Base-by-base conservation (phyloP, 2,329 filamentous ascomycete species). In the Exophiala xenobiotica region DNA sequence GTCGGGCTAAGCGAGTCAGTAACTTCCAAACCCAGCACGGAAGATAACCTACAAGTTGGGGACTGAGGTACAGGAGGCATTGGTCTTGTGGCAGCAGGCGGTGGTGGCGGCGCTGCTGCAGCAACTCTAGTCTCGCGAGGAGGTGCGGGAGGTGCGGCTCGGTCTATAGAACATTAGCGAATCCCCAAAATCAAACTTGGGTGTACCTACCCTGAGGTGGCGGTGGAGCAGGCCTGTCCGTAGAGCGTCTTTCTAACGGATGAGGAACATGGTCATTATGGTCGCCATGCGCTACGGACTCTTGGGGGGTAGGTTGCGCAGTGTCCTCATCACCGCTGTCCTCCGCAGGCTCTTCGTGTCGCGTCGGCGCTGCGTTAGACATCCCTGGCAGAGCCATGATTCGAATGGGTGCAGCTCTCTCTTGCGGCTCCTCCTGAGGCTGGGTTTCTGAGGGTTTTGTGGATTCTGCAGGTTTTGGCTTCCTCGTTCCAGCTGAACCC, bases 301-400 rank as follows among this genome's bases (percentile, higher is more conserved):
- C 54, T 43, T 53, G 58, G 37, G 57, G 58, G 3, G 60, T 61
- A 9, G 59, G 54, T 24, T 35, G 48, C 29, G 48, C 58, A 23
- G 56, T 56, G 9, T 55, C 51, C 18, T 63, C 56, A 23, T 67
- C 65, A 43, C 70, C 66, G 35, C 64, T 63, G 20, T 65, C 59
- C 12, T 65, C 63, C 37, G 64, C 59, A 11, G 83, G 64, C 43
- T 74, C 71, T 35, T 78, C 72, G 48, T 79, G 77, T 51, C 81
- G 80, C 49, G 76, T 63, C 46, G 74, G 72, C 50, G 70, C 53
- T 75, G 75, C 12, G 20, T 52, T 78, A 56, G 81, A 78, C 80
- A 95, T 82, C 7, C 88, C 88, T 11, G 88, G 88, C 53, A 95
- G 70, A 4, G 78, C 76, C 65, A 83, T 77, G 66, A 83, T 77